Percentiles rank a stretch among this genome's conserved stretches.
Conservation (phyloP, 1,139 yeast genomes). For the Nakaseomyces nivariensis region DNA sequence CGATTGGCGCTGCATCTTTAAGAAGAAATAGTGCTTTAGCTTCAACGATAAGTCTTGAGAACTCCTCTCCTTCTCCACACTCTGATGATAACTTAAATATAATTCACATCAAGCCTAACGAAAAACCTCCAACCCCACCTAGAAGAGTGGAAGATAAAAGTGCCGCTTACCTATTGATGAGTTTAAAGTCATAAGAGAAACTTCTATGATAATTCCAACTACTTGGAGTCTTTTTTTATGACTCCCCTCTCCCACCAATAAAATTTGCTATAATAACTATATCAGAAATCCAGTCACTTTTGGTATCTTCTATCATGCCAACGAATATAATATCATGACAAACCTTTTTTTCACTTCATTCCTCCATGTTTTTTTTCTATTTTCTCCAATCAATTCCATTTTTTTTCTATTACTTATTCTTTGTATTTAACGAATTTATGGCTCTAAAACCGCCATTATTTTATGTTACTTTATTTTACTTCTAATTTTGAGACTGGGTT, state of each 20-base stretch:
- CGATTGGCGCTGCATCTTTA: slow-evolving; percentile 66
- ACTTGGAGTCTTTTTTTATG: not conserved
- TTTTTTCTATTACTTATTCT: not conserved
- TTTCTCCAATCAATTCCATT: not conserved
- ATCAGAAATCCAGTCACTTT: too few species aligned
- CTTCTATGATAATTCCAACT: too few species aligned
- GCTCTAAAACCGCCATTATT: not conserved
- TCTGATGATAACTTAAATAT: slow-evolving; percentile 14
- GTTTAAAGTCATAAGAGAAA: slow-evolving; percentile 17
- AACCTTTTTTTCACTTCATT: too few species aligned
- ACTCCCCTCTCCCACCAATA: not conserved
- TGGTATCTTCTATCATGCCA: too few species aligned
- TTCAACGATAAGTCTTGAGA: slow-evolving; percentile 2
- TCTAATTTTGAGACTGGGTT: not conserved
- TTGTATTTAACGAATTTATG: too few species aligned
- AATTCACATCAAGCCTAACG: slow-evolving; percentile 5
- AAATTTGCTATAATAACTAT: too few species aligned
- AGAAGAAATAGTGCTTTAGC: slow-evolving; percentile 30
- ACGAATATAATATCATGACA: too few species aligned
- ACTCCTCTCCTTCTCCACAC: slow-evolving; percentile 5
- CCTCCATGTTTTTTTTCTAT: not conserved
- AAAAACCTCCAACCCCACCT: slow-evolving; percentile 7
- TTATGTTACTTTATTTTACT: not conserved
- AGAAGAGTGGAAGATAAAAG: slow-evolving; percentile 16
- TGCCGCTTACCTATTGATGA: slow-evolving; percentile 25